Evolutionary conservation across 441 rosid species (phyloP).

Genomic region (Sinapis alba): DNA sequence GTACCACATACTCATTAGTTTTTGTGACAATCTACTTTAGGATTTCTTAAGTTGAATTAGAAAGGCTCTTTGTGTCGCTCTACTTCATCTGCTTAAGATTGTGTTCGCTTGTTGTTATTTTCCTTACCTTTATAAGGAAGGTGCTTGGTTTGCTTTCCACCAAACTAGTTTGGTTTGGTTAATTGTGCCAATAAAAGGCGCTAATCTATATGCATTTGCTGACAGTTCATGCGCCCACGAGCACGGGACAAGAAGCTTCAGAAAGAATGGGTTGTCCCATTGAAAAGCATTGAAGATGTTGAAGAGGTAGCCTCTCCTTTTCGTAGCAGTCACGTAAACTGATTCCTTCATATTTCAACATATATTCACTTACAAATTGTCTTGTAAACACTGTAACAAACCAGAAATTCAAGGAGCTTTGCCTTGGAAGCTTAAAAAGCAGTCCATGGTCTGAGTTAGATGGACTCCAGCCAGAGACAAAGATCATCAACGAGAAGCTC

Average conservation of each 20-base stretch:
- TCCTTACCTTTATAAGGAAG: not conserved
- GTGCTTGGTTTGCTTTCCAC: not conserved
- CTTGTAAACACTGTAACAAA: conserved; percentile 25
- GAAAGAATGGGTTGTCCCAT: conserved; percentile 77
- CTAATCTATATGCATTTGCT: conserved; percentile 10
- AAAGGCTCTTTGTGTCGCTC: not conserved
- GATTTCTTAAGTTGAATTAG: not conserved
- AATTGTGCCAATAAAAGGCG: not conserved
- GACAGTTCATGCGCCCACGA: conserved; percentile 85
- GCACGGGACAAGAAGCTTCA: conserved; percentile 92
- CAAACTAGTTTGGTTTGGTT: too few relatives aligned
- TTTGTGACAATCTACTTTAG: not conserved
- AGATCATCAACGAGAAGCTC: conserved; percentile 78
- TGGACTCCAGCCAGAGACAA: conserved; percentile 92
- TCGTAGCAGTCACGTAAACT: not conserved
- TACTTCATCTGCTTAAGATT: not conserved
- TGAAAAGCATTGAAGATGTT: conserved; percentile 76
- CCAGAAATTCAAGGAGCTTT: conserved; percentile 81
- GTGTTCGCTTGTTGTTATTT: not conserved
- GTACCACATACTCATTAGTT: conserved; percentile 39
- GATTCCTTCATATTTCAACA: not conserved
- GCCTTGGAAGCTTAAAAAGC: conserved; percentile 82
- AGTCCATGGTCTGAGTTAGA: conserved; percentile 98
- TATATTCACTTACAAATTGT: not conserved
- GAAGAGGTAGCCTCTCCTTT: conserved; percentile 57